Evolutionary conservation across 192 early-diverging fungal genomes (phyloP).

Genomic region (Mycoemilia scoparia): DNA sequence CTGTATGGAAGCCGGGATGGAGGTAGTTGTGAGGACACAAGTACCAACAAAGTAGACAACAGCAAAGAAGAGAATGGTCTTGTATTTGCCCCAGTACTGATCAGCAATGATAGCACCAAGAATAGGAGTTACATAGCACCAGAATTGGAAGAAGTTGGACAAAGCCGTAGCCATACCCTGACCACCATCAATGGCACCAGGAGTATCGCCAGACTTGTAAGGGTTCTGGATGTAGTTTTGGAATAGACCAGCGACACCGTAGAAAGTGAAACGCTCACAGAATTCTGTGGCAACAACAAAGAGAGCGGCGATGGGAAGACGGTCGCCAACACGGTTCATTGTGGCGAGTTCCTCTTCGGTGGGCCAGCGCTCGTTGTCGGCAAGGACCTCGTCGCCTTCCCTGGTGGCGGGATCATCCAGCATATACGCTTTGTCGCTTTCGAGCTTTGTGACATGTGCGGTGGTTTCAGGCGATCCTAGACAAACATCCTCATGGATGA

Average conservation of each 20-base stretch:
- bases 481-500: too few relatives aligned
- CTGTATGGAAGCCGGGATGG: conserved; percentile 36
- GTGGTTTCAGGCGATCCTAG: too few relatives aligned
- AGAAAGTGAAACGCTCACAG: conserved; percentile 42
- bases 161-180: conserved; percentile 37
- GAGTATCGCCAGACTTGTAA: conserved; percentile 21
- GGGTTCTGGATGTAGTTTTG: conserved; percentile 42
- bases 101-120: conserved; percentile 48
- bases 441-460: too few relatives aligned
- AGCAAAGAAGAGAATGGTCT: conserved; percentile 46
- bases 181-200: conserved; percentile 33
- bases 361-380: conserved; percentile 29
- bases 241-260: conserved; percentile 37
- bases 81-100: conserved; percentile 56
- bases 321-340: conserved; percentile 36
- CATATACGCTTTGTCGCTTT: not conserved
- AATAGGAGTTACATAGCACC: conserved; percentile 40
- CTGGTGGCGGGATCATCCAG: not conserved
- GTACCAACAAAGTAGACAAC: conserved; percentile 47
- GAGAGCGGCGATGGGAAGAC: conserved; percentile 32
- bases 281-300: conserved; percentile 43
- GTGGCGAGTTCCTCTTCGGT: conserved; percentile 35
- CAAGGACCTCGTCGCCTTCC: conserved; percentile 11
- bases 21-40: conserved; percentile 38
- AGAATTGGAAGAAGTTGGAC: conserved; percentile 43